Evolutionary conservation across 2,329 filamentous ascomycete species (phyloP).

Genomic region (Xylariaceae sp.): DNA sequence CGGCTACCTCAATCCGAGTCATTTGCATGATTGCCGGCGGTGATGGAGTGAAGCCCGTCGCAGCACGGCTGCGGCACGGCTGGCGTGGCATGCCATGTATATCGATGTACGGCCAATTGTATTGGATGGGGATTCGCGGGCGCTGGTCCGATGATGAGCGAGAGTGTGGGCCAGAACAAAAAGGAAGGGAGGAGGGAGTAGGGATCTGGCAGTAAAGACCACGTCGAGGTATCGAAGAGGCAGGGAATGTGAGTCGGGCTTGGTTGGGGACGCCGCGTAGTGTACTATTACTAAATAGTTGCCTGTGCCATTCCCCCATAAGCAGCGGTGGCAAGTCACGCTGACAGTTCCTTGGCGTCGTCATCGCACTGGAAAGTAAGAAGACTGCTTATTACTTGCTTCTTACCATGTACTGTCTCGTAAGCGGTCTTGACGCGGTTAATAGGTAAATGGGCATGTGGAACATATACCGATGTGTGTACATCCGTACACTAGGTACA

Average conservation of each 20-base stretch:
- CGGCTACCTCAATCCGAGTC: not conserved
- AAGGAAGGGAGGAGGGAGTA: not conserved
- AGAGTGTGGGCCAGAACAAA: not conserved
- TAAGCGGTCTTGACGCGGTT: too few relatives aligned
- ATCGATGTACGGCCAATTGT: not conserved
- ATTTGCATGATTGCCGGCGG: conserved; percentile 2
- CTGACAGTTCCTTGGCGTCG: too few relatives aligned
- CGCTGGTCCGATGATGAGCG: not conserved
- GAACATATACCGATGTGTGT: too few relatives aligned
- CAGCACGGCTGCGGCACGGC: not conserved
- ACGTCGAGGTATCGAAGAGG: not conserved
- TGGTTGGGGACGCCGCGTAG: not conserved
- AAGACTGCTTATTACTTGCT: too few relatives aligned
- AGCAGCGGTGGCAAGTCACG: too few relatives aligned
- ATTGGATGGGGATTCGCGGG: not conserved
- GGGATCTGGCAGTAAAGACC: not conserved
- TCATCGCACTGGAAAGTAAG: too few relatives aligned
- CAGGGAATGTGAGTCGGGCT: not conserved
- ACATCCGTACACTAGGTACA: too few relatives aligned
- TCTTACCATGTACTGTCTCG: too few relatives aligned
- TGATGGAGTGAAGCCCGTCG: not conserved
- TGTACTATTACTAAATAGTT: not conserved
- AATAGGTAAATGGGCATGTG: too few relatives aligned
- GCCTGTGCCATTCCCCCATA: too few relatives aligned
- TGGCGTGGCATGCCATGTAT: not conserved